Evolutionary conservation across 192 early-diverging fungal species (phyloP), one percentile per base, ranked within the genome.

Genomic region (Backusella tarrabulga): DNA sequence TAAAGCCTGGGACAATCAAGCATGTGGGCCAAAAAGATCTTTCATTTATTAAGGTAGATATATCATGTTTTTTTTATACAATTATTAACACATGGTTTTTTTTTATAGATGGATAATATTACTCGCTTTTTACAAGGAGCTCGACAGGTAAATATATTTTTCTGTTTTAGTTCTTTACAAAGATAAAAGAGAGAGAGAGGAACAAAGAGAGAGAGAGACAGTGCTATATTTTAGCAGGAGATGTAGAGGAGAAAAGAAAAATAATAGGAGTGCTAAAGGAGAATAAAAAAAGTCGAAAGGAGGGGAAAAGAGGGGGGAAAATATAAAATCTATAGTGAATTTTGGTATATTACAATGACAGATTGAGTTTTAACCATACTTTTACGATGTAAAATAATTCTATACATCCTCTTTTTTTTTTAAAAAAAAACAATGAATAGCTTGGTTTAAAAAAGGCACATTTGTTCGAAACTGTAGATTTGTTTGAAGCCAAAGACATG

Each of bases 401-500:
- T 60, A 60, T 2, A 60, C 19, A 52, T 6, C 14, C 26, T 26
- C 23, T 8, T 56, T 23, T 60, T 60, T 23, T 60, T 23, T 54
- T 29, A 29, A 29, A 32, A 29, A 32, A 23, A 60, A 60, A 60
- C 23, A 60, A 60, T 60, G 54, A 60, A 60, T 12, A 90, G 84
- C 88, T 95, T 70, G 93, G 93, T 2, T 83, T 95, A 67, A 85
- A 90, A 63, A 91, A 87, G 72, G 83, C 89, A 19, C 92, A 94
- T 75, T 82, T 94, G 76, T 95, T 95, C 76, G 88, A 95, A 80
- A 94, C 94, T 0, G 88, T 91, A 6, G 94, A 95, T 78, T 77
- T 95, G 38, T 94, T 90, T 76, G 93, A 95, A 66, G 94, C 88
- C 60, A 94, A 92, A 81, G 91, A 94, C 80, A 93, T 95, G 89